These are phyloP conservation scores for Amanita phalloides DNA, from an alignment of 768 basidiomycete species.

Conservation along the genomic window DNA sequence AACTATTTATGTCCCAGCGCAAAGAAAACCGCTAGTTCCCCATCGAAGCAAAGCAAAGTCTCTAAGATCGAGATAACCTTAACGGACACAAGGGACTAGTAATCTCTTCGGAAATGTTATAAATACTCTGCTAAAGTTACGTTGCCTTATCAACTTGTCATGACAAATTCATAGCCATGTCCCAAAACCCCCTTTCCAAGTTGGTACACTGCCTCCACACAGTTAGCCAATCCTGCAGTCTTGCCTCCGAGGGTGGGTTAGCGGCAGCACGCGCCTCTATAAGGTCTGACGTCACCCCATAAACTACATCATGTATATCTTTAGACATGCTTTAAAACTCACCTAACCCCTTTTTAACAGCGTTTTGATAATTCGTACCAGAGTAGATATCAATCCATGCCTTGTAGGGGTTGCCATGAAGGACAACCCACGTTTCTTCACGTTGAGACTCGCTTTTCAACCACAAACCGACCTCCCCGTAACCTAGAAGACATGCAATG, in stretches of 20 bases:
- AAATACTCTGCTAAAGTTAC: not conserved
- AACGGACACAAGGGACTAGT: slow-evolving; percentile 10
- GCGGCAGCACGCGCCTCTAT: slow-evolving; percentile 57
- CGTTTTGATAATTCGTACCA: slow-evolving; percentile 57
- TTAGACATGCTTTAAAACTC: slow-evolving; percentile 11
- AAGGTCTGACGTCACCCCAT: slow-evolving; percentile 32
- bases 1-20: slow-evolving; percentile 62
- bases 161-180: slow-evolving; percentile 33
- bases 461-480: slow-evolving; percentile 88
- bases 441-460: slow-evolving; percentile 45
- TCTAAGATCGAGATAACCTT: slow-evolving; percentile 21
- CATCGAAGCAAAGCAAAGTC: slow-evolving; percentile 12
- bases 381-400: slow-evolving; percentile 76
- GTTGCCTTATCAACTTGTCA: not conserved
- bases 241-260: slow-evolving; percentile 51
- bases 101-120: not conserved
- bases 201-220: slow-evolving; percentile 71
- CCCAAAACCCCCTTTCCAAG: slow-evolving; percentile 86
- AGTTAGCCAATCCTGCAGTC: slow-evolving; percentile 53
- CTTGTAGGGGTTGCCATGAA: slow-evolving; percentile 66
- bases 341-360: slow-evolving; percentile 71
- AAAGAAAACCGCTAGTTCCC: slow-evolving; percentile 14
- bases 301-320: slow-evolving; percentile 5
- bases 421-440: slow-evolving; percentile 40
- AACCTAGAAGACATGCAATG: slow-evolving; percentile 80